These are phyloP conservation scores for Suillus paluster DNA, from an alignment of 768 basidiomycete genomes.

Conservation along the genomic window DNA sequence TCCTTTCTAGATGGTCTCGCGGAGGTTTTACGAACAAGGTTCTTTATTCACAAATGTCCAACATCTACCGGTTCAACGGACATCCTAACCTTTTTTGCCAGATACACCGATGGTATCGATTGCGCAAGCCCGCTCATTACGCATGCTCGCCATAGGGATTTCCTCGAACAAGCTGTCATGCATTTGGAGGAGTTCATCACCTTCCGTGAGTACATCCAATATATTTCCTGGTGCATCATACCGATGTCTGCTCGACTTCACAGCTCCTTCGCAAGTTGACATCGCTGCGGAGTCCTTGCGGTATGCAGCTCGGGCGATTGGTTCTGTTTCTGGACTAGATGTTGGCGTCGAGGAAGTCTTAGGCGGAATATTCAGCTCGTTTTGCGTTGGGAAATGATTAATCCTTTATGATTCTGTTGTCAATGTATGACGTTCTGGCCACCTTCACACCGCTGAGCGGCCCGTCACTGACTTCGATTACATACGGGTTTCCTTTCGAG, in stretches of 20 bases:
- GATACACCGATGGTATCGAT: conserved; percentile 2
- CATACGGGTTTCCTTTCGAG: not conserved
- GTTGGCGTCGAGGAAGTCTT: conserved; percentile 86
- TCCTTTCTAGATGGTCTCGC: conserved; percentile 67
- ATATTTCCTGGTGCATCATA: conserved; percentile 5
- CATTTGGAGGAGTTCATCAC: conserved; percentile 35
- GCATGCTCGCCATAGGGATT: conserved; percentile 77
- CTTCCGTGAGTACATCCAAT: conserved; percentile 28
- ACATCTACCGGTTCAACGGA: not conserved
- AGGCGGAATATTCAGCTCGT: conserved; percentile 81
- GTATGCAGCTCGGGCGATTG: conserved; percentile 84
- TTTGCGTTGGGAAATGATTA: conserved; percentile 84
- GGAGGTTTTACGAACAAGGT: conserved; percentile 54
- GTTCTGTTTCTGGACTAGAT: conserved; percentile 71
- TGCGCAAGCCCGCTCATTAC: conserved; percentile 63
- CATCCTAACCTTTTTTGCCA: not conserved
- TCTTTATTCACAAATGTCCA: conserved; percentile 16
- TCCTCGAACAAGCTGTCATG: conserved; percentile 65
- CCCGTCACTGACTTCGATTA: not conserved
- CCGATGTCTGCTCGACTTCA: conserved; percentile 9
- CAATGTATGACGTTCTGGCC: not conserved
- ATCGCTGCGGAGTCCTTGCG: conserved; percentile 86
- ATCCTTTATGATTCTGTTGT: not conserved
- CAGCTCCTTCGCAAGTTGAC: conserved; percentile 74
- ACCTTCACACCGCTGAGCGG: too few relatives aligned